Conservation (phyloP, 768 basidiomycete species). For the Amanita rubescens region DNA sequence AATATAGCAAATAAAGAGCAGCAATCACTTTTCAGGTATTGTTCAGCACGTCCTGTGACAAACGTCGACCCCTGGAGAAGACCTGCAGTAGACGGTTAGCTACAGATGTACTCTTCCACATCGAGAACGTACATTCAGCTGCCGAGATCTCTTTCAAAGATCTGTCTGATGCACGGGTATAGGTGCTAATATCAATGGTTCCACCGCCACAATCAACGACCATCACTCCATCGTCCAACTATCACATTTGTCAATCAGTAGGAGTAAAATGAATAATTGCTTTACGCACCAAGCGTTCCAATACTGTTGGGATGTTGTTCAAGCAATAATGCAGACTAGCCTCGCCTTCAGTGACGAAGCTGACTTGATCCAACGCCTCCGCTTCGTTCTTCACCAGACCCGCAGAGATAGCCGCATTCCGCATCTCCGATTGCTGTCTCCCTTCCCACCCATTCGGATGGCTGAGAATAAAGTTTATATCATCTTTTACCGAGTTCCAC, state of each 20-base stretch:
- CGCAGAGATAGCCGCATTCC: constrained; percentile 37
- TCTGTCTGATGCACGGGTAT: neutral
- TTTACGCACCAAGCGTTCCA: constrained; percentile 22
- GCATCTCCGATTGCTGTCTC: constrained; percentile 40
- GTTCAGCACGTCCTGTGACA: neutral
- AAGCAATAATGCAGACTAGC: constrained; percentile 48
- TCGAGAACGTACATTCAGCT: neutral
- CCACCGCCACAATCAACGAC: constrained; percentile 7
- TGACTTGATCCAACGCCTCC: constrained; percentile 30
- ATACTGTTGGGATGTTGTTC: constrained; percentile 26
- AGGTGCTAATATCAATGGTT: constrained; percentile 6
- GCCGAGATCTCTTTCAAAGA: neutral
- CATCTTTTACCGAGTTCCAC: constrained; percentile 32
- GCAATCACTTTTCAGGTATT: neutral
- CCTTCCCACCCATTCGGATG: constrained; percentile 58
- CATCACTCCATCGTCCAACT: neutral
- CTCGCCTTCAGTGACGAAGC: constrained; percentile 49
- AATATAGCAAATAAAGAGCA: neutral
- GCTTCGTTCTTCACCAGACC: constrained; percentile 30
- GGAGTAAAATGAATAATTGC: constrained; percentile 32
- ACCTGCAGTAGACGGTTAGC: constrained; percentile 21
- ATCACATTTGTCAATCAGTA: neutral
- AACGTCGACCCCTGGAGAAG: neutral
- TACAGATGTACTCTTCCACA: neutral
- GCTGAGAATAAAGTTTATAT: constrained; percentile 38